Conservation (phyloP, 345 rosid genomes). For the Aquilaria malaccensis region DNA sequence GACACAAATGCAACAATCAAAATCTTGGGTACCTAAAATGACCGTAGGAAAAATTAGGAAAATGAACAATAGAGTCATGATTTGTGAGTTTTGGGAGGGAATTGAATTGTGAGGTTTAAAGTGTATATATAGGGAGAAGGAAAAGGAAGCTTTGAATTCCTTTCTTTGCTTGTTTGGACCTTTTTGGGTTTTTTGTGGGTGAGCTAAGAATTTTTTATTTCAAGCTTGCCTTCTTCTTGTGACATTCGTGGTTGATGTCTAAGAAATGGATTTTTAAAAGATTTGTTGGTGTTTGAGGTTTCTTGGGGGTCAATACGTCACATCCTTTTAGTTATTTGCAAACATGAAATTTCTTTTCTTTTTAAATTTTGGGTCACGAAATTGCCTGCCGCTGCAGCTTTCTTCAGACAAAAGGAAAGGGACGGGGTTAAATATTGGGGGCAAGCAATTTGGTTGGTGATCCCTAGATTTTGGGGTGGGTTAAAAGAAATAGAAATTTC, state of each 20-base stretch:
- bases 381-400: conserved; percentile 33
- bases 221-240: conserved; percentile 35
- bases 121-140: conserved; percentile 14
- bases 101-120: conserved; percentile 16
- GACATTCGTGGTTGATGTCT: conserved; percentile 23
- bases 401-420: conserved; percentile 63
- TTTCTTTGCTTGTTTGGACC: conserved; percentile 46
- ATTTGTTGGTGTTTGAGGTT: conserved; percentile 9
- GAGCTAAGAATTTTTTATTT: not conserved
- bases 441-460: conserved; percentile 25
- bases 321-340: no score
- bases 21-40: conserved; percentile 34
- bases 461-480: conserved; percentile 27
- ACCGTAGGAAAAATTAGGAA: conserved; percentile 32
- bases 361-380: conserved; percentile 5
- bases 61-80: conserved; percentile 26
- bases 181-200: not conserved
- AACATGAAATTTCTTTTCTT: no score
- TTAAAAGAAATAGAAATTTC: conserved; percentile 7
- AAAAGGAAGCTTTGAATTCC: conserved; percentile 27
- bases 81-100: conserved; percentile 13
- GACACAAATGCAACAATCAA: not conserved
- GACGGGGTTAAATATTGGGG: conserved; percentile 13
- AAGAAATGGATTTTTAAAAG: conserved; percentile 19
- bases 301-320: not conserved